Evolutionary conservation across 768 basidiomycete genomes (phyloP).

Genomic region (Termitomyces sp.): DNA sequence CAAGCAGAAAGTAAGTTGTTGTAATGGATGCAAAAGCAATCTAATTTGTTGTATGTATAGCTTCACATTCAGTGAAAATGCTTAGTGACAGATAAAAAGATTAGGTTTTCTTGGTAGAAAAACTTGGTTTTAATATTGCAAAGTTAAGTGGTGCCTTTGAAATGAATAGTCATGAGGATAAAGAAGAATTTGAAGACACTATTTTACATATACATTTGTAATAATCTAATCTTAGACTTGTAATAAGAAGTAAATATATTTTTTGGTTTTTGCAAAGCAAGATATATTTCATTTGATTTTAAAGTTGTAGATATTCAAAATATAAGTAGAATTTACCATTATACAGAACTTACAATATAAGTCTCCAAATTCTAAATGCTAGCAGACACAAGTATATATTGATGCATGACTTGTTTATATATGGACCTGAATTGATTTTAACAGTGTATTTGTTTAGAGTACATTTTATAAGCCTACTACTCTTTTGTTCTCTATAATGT

Average conservation of each 20-base stretch:
- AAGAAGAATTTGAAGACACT: neutral
- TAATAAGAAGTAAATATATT: neutral
- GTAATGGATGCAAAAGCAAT: neutral
- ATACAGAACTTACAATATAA: too few species aligned
- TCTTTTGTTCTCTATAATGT: too few species aligned
- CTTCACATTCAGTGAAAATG: neutral
- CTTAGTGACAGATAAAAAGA: too few species aligned
- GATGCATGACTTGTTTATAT: too few species aligned
- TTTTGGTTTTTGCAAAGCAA: neutral
- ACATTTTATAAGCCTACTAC: too few species aligned
- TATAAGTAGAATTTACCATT: too few species aligned
- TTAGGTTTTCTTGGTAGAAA: constrained; percentile 2
- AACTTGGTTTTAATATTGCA: constrained; percentile 13
- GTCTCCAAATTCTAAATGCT: too few species aligned
- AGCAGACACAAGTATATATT: too few species aligned
- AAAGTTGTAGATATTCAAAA: too few species aligned
- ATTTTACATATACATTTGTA: neutral
- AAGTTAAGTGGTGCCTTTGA: constrained; percentile 6
- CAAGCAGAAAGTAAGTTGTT: neutral
- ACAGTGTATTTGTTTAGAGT: too few species aligned
- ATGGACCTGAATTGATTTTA: too few species aligned
- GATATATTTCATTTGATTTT: too few species aligned
- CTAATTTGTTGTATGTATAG: neutral
- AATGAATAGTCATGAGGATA: neutral
- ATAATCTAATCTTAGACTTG: neutral